These are phyloP conservation scores for Microdochium nivale DNA, from an alignment of 2,329 filamentous ascomycete genomes.

Conservation along the genomic window DNA sequence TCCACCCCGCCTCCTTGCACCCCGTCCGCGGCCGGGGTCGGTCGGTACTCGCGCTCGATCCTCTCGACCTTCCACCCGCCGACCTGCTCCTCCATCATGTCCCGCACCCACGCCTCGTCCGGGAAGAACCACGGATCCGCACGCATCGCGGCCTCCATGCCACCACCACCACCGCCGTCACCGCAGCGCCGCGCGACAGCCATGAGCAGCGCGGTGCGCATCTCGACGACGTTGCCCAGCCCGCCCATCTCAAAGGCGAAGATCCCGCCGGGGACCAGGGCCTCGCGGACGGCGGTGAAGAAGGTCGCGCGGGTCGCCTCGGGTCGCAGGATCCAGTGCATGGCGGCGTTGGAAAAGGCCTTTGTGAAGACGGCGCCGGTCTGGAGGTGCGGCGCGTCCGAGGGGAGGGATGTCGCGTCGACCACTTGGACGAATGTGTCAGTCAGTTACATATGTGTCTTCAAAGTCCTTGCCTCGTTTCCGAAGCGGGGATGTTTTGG, in stretches of 20 bases:
- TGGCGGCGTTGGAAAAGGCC: conserved; percentile 57
- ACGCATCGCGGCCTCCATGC: conserved; percentile 36
- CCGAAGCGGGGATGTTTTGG: too few species aligned
- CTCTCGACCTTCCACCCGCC: conserved; percentile 40
- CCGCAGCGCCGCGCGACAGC: conserved; percentile 37
- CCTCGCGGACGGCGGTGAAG: conserved; percentile 41
- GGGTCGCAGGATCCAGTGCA: conserved; percentile 56
- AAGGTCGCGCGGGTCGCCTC: conserved; percentile 34
- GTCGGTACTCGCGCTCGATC: conserved; percentile 55
- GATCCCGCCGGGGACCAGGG: conserved; percentile 44
- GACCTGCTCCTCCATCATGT: conserved; percentile 29
- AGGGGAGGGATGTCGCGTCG: conserved; percentile 33
- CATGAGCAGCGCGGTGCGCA: conserved; percentile 47
- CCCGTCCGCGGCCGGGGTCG: conserved; percentile 42
- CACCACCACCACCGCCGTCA: too few species aligned
- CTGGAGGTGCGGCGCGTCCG: conserved; percentile 25
- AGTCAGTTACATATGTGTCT: background rate
- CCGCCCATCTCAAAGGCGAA: conserved; percentile 68
- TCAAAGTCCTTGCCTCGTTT: too few species aligned
- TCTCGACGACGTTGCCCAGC: conserved; percentile 58
- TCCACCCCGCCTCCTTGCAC: conserved; percentile 53
- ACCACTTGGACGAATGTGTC: conserved; percentile 25
- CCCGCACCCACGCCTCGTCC: conserved; percentile 48
- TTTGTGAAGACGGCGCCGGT: conserved; percentile 34
- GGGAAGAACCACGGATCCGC: conserved; percentile 66